These are phyloP conservation scores for Coniochaeta ligniaria DNA, from an alignment of 2,329 filamentous ascomycete species.

Conservation along the genomic window DNA sequence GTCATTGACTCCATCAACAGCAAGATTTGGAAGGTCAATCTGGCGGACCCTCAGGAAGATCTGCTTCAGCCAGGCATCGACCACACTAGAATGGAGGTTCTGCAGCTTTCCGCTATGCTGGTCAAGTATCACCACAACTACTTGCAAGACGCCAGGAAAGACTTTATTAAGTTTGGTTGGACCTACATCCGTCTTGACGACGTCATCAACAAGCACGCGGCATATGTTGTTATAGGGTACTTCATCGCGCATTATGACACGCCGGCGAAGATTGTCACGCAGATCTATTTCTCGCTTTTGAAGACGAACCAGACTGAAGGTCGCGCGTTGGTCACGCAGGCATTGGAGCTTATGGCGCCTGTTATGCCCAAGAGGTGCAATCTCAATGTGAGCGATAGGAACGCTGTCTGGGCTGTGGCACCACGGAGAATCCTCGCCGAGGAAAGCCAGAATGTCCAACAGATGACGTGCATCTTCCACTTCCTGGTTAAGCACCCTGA, in stretches of 20 bases:
- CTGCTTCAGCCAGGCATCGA: conserved; percentile 80
- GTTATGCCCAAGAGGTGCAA: conserved; percentile 81
- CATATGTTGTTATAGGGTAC: conserved; percentile 94
- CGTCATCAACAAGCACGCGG: conserved; percentile 97
- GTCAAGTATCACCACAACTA: conserved; percentile 90
- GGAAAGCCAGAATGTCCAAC: conserved; percentile 89
- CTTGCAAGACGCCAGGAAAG: conserved; percentile 86
- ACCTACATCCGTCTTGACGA: conserved; percentile 98
- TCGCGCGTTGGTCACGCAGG: conserved; percentile 84
- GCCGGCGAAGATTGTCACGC: conserved; percentile 87
- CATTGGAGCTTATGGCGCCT: conserved; percentile 89
- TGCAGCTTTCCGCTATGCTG: conserved; percentile 89
- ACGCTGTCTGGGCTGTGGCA: conserved; percentile 82
- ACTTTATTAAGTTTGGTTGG: conserved; percentile 99
- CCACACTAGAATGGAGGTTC: conserved; percentile 89
- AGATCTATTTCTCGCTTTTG: conserved; percentile 87
- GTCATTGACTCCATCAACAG: conserved; percentile 87
- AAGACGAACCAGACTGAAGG: conserved; percentile 95
- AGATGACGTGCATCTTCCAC: conserved; percentile 95
- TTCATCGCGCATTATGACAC: conserved; percentile 98
- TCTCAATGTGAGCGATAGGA: conserved; percentile 58
- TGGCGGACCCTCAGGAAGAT: conserved; percentile 77
- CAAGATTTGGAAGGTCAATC: conserved; percentile 88
- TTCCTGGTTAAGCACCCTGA: conserved; percentile 90
- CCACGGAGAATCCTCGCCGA: conserved; percentile 87